Conservation (phyloP, 257 asterid genomes). For the Capsicum baccatum region DNA sequence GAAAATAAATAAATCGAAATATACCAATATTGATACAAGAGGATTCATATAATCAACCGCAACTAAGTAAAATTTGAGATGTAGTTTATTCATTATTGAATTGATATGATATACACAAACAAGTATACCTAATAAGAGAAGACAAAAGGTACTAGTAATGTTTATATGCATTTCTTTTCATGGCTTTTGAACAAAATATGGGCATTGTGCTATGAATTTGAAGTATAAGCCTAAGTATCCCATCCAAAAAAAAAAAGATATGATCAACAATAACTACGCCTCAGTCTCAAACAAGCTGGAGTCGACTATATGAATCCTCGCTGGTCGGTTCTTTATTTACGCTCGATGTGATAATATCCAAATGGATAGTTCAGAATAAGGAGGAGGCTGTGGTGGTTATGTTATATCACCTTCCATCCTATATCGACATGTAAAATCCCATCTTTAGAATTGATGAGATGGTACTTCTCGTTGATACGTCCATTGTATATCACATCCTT, state of each 20-base stretch:
- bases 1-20: not conserved
- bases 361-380: not conserved
- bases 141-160: not conserved
- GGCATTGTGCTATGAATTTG: not conserved
- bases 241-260: not conserved
- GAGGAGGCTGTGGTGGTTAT: slow-evolving; percentile 36
- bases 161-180: slow-evolving; percentile 18
- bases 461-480: slow-evolving; percentile 69
- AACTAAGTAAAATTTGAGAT: not conserved
- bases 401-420: slow-evolving; percentile 73
- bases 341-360: not conserved
- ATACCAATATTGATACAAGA: not conserved
- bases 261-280: not conserved
- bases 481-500: slow-evolving; percentile 72
- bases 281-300: not conserved
- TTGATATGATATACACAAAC: not conserved
- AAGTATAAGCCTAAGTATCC: too few relatives aligned
- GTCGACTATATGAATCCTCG: not conserved
- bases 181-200: not conserved
- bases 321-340: not conserved
- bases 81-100: not conserved
- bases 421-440: slow-evolving; percentile 75
- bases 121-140: slow-evolving; percentile 13
- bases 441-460: slow-evolving; percentile 72
- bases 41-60: not conserved